Evolutionary conservation across 179 eudicot species (phyloP).

Genomic region (Actinidia arguta): DNA sequence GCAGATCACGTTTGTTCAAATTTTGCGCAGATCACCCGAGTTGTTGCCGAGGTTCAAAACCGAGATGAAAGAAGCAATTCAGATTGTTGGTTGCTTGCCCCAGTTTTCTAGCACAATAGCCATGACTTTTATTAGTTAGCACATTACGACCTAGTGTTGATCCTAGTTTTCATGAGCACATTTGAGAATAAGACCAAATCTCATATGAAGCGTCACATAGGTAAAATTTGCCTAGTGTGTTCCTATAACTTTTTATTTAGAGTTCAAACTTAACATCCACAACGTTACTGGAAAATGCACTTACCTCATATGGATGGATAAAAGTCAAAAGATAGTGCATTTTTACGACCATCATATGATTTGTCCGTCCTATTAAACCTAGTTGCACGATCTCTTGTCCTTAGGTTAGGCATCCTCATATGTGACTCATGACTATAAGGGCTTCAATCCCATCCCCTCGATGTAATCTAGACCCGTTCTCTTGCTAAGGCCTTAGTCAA

Average conservation of each 20-base stretch:
- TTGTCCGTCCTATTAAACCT: neutral
- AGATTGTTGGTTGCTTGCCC: too few species aligned
- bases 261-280: neutral
- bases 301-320: neutral
- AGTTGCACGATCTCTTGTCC: neutral
- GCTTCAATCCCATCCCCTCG: neutral
- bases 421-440: neutral
- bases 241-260: neutral
- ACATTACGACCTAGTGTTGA: neutral
- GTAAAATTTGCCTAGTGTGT: neutral
- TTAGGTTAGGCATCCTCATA: neutral
- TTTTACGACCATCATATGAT: constrained; percentile 10
- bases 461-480: neutral
- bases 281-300: constrained; percentile 1
- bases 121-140: neutral
- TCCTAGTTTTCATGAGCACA: neutral
- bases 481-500: too few species aligned
- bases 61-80: too few species aligned
- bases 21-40: too few species aligned
- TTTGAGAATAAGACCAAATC: neutral
- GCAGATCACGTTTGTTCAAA: too few species aligned
- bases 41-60: too few species aligned
- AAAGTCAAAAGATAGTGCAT: neutral
- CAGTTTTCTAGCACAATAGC: too few species aligned
- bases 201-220: neutral